A percentile compares a stretch with the other conserved stretches of the same genome.
phyloP scores from a whole-genome alignment of 176 grass and related monocot genomes.

The Poa pratensis region DNA sequence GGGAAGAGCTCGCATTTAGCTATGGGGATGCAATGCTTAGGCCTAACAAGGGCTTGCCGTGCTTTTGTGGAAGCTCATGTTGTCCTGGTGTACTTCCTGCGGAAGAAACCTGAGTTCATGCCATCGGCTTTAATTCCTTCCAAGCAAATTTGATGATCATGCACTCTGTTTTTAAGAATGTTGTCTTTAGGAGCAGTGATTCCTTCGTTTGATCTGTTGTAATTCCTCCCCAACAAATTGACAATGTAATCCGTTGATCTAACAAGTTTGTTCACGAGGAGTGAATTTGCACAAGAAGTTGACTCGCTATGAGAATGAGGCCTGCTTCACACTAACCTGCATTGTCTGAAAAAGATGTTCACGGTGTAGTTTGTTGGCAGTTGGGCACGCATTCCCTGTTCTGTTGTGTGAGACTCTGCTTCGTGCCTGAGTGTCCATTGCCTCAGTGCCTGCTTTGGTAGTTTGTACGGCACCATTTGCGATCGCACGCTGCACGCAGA shows the following conservation, averaged over 20 bases:
- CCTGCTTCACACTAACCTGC: background rate
- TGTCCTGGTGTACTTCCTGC: slow-evolving; percentile 78
- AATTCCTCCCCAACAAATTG: background rate
- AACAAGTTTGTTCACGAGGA: background rate
- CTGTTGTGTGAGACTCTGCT: background rate
- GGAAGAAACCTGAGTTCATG: slow-evolving; percentile 66
- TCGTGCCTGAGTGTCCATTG: background rate
- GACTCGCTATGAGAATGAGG: background rate
- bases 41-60: slow-evolving; percentile 54
- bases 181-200: background rate
- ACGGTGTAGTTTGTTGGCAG: background rate
- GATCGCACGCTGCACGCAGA: background rate
- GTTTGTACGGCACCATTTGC: background rate
- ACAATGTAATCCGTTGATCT: background rate
- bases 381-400: slow-evolving; percentile 26
- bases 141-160: background rate
- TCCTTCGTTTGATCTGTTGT: background rate
- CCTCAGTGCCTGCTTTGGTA: background rate
- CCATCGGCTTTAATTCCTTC: background rate
- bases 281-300: no score
- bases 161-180: background rate
- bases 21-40: slow-evolving; percentile 60
- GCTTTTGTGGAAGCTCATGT: slow-evolving; percentile 66
- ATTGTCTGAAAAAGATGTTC: background rate
- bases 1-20: slow-evolving; percentile 77